Evolutionary conservation across 305 asterid species (phyloP).

Genomic region (Solanum hybrid): DNA sequence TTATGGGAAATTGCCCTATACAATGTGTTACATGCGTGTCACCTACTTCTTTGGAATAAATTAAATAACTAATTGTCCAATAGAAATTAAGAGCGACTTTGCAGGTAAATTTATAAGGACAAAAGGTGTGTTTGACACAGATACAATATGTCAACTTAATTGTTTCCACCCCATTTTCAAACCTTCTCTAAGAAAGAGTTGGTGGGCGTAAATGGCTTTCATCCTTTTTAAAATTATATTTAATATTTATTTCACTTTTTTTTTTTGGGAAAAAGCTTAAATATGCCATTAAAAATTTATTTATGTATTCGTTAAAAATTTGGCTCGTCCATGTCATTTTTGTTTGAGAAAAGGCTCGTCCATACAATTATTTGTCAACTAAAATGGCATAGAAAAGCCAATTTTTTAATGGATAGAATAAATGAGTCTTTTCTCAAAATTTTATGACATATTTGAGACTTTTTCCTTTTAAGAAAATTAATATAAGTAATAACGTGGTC

Average conservation of each 20-base stretch:
- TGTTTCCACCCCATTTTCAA: too few relatives aligned
- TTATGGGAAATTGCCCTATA: neutral
- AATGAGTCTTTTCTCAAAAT: too few relatives aligned
- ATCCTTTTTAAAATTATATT: neutral
- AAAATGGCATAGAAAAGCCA: neutral
- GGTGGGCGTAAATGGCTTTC: too few relatives aligned
- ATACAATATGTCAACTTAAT: too few relatives aligned
- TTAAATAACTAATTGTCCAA: neutral
- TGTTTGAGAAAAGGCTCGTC: too few relatives aligned
- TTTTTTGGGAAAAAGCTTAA: too few relatives aligned
- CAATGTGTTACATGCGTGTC: neutral
- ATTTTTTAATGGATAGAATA: too few relatives aligned
- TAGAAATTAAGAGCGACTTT: neutral
- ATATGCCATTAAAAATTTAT: neutral
- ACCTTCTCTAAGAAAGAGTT: too few relatives aligned
- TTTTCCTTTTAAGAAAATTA: neutral
- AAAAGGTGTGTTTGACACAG: neutral
- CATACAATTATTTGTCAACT: too few relatives aligned
- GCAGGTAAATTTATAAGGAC: neutral
- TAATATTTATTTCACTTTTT: neutral
- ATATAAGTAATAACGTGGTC: neutral
- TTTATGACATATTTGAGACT: neutral
- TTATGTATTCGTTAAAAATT: too few relatives aligned
- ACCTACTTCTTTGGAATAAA: neutral
- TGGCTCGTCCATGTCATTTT: too few relatives aligned